Percentiles rank a stretch among this genome's conserved stretches.
These are phyloP conservation scores for Triticum dicoccoides DNA, from an alignment of 176 grass and related monocot genomes.

Conservation along the genomic window DNA sequence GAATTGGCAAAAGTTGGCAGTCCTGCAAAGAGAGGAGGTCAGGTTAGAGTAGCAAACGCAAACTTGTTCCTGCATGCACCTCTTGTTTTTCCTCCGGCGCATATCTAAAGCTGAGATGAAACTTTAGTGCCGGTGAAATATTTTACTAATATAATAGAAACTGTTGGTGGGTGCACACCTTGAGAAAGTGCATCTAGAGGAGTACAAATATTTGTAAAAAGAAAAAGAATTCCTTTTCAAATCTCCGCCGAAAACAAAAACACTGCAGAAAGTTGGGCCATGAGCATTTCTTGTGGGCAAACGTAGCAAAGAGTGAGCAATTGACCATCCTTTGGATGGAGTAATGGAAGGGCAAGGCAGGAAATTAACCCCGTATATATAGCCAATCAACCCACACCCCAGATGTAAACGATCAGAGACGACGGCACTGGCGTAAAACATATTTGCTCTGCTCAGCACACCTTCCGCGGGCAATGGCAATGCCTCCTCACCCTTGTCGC, in stretches of 20 bases:
- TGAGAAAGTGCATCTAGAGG: not conserved
- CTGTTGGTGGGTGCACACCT: not conserved
- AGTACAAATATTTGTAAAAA: not conserved
- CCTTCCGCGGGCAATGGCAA: not conserved
- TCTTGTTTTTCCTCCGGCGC: not conserved
- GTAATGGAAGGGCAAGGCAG: slow-evolving; percentile 12
- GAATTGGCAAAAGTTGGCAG: not conserved
- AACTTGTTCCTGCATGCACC: slow-evolving; percentile 6
- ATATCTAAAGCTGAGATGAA: not conserved
- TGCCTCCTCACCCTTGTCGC: not conserved
- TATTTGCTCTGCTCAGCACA: not conserved
- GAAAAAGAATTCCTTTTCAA: too few species aligned
- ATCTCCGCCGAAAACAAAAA: too few species aligned
- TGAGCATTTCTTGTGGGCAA: slow-evolving; percentile 13
- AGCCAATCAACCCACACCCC: not conserved
- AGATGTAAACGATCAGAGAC: not conserved
- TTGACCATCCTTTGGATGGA: slow-evolving; percentile 20
- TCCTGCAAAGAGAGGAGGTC: not conserved
- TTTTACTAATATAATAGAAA: not conserved
- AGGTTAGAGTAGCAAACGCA: not conserved
- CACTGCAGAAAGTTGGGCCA: not conserved
- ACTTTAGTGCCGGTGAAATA: not conserved
- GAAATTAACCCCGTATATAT: slow-evolving; percentile 12
- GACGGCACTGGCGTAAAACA: not conserved
- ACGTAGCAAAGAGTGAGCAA: slow-evolving; percentile 21